These are phyloP conservation scores for Ceratobasidium sp. DNA, from an alignment of 1,284 basidiomycete genomes.

Conservation along the genomic window DNA sequence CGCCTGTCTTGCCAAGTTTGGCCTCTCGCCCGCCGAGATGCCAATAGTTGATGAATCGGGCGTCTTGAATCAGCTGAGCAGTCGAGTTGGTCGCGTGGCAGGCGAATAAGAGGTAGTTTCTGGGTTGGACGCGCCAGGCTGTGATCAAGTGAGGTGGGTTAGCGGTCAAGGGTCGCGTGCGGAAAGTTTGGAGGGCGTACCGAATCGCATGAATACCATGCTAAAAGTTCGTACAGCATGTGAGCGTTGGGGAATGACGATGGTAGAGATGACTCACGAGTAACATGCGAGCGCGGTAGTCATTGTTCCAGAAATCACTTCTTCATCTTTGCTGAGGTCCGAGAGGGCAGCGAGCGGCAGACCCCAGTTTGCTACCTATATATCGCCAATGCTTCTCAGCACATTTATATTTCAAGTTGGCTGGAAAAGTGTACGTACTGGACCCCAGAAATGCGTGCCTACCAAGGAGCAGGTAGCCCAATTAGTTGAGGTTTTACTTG, in stretches of 20 bases:
- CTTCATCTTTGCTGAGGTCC: slow-evolving; percentile 92
- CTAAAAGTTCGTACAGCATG: slow-evolving; percentile 59
- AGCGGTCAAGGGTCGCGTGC: neutral
- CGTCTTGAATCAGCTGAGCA: slow-evolving; percentile 87
- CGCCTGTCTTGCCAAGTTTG: slow-evolving; percentile 58
- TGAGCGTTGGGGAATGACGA: neutral
- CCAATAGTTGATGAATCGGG: slow-evolving; percentile 91
- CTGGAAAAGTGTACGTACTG: slow-evolving; percentile 67
- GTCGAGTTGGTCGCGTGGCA: slow-evolving; percentile 92
- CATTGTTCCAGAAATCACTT: slow-evolving; percentile 96
- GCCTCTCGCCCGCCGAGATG: slow-evolving; percentile 80
- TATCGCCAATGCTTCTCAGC: neutral
- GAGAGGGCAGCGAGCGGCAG: slow-evolving; percentile 91
- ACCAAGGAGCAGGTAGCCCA: slow-evolving; percentile 44
- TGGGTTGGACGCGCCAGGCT: slow-evolving; percentile 95
- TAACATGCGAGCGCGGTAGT: slow-evolving; percentile 88
- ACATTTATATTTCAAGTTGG: neutral
- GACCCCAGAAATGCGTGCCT: slow-evolving; percentile 98
- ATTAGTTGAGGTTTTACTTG: slow-evolving; percentile 4
- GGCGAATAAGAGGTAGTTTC: slow-evolving; percentile 94
- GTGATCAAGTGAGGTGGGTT: slow-evolving; percentile 20
- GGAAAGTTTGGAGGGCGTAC: slow-evolving; percentile 59
- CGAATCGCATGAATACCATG: slow-evolving; percentile 95
- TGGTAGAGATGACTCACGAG: slow-evolving; percentile 74
- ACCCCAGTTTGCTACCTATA: slow-evolving; percentile 95